A percentile compares a stretch with the other conserved stretches of the same genome.
These are phyloP conservation scores for Lepidium africanum DNA, from an alignment of 345 rosid species.

Conservation along the genomic window DNA sequence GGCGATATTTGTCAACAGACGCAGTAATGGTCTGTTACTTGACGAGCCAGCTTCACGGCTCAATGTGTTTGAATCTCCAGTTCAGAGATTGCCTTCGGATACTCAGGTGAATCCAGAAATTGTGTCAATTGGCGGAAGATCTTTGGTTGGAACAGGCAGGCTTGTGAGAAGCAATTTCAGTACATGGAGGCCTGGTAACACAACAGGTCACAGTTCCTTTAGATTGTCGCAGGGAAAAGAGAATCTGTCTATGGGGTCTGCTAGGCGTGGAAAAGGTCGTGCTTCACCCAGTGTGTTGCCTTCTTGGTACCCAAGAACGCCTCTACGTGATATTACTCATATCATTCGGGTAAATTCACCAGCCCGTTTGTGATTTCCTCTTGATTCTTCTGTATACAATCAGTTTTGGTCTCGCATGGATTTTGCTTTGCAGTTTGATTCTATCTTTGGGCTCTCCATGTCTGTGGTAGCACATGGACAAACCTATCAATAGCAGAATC, in stretches of 20 bases:
- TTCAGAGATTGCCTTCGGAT: slow-evolving; percentile 3
- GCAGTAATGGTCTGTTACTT: slow-evolving; percentile 28
- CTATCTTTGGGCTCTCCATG: background rate
- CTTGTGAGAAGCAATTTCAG: slow-evolving; percentile 28
- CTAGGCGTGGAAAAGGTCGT: slow-evolving; percentile 34
- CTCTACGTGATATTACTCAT: slow-evolving; percentile 64
- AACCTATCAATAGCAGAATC: no score
- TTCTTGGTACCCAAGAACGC: slow-evolving; percentile 81
- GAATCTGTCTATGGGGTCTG: slow-evolving; percentile 27
- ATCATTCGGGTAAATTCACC: slow-evolving; percentile 42
- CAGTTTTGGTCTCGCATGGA: background rate
- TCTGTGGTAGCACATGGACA: background rate
- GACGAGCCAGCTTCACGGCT: slow-evolving; percentile 26
- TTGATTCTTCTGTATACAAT: background rate
- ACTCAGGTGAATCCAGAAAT: background rate
- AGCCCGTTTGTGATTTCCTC: background rate
- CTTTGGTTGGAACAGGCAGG: slow-evolving; percentile 9
- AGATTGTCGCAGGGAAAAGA: slow-evolving; percentile 36
- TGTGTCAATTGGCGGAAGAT: slow-evolving; percentile 1
- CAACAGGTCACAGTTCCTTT: slow-evolving; percentile 20
- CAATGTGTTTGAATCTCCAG: slow-evolving; percentile 27
- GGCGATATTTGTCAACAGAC: slow-evolving; percentile 32
- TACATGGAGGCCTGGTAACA: slow-evolving; percentile 29
- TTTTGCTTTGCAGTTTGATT: slow-evolving; percentile 13
- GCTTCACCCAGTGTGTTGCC: slow-evolving; percentile 42